Conservation (phyloP, 352 stramenopile species). For the Phytophthora multivora region DNA sequence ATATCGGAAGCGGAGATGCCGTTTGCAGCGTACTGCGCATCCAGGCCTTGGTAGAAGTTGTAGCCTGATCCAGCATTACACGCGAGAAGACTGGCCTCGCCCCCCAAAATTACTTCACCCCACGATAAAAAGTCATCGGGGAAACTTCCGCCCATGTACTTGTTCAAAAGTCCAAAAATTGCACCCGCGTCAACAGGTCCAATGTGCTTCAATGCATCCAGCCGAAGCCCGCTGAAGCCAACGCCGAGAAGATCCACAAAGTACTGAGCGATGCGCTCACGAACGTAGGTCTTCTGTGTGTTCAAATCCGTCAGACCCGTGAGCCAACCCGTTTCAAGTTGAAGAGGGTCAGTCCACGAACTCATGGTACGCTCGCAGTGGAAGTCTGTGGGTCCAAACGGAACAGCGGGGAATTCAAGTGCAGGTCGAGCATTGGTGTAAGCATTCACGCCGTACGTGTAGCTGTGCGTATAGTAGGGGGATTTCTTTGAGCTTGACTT, state of each 20-base stretch:
- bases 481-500: constrained; percentile 44
- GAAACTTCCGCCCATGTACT: constrained; percentile 63
- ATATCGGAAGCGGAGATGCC: constrained; percentile 62
- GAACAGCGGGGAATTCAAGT: constrained; percentile 65
- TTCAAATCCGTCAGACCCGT: constrained; percentile 55
- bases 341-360: constrained; percentile 43
- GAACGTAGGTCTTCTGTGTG: constrained; percentile 61
- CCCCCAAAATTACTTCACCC: constrained; percentile 53
- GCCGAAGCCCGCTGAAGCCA: constrained; percentile 67
- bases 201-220: constrained; percentile 77
- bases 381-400: constrained; percentile 63
- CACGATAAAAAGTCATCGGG: constrained; percentile 68
- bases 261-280: constrained; percentile 71
- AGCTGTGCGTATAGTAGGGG: constrained; percentile 56
- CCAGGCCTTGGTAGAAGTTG: constrained; percentile 69
- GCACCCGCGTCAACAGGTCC: constrained; percentile 47
- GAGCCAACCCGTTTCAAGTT: constrained; percentile 53
- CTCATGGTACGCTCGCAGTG: constrained; percentile 57
- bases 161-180: constrained; percentile 57
- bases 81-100: constrained; percentile 45
- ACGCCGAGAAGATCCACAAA: constrained; percentile 74
- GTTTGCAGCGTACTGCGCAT: constrained; percentile 42
- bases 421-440: constrained; percentile 51
- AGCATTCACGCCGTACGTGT: constrained; percentile 44
- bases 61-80: constrained; percentile 62